phyloP scores from a whole-genome alignment of 805 yeast species.

The Saccharomycopsis amapae region DNA sequence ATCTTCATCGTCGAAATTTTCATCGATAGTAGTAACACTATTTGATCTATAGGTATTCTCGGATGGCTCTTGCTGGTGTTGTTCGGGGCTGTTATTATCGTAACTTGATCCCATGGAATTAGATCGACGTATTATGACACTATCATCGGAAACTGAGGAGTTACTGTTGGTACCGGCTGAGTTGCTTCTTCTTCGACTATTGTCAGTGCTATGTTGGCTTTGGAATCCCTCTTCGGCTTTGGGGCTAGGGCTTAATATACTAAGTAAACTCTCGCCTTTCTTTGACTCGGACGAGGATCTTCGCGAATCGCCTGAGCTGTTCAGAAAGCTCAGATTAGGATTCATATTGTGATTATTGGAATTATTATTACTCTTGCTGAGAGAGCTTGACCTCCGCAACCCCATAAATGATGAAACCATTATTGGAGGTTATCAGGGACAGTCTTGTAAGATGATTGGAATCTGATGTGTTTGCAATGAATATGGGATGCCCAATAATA shows the following conservation, averaged over 20 bases:
- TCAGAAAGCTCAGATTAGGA: no score
- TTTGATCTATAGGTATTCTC: neutral
- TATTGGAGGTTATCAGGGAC: no score
- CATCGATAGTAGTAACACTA: neutral
- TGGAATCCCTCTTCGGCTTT: neutral
- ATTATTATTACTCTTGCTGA: constrained; percentile 1
- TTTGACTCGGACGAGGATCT: no score
- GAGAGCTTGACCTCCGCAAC: constrained; percentile 7
- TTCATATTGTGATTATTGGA: no score
- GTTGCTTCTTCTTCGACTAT: constrained; percentile 3
- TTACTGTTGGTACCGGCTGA: constrained; percentile 7
- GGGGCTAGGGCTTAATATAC: no score
- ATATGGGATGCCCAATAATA: no score
- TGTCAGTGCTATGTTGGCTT: neutral
- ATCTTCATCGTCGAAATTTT: neutral
- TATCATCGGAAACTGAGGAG: constrained; percentile 3
- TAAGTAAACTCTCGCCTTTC: no score
- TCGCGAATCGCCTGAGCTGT: no score
- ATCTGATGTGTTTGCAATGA: no score
- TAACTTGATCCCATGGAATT: no score
- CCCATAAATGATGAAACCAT: constrained; percentile 14
- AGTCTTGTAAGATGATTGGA: no score
- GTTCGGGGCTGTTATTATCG: neutral
- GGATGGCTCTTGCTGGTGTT: constrained; percentile 3
- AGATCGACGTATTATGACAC: constrained; percentile 10